Evolutionary conservation across 352 stramenopile genomes (phyloP), one percentile per base, ranked within the genome.

Genomic region (Pythium sp.): DNA sequence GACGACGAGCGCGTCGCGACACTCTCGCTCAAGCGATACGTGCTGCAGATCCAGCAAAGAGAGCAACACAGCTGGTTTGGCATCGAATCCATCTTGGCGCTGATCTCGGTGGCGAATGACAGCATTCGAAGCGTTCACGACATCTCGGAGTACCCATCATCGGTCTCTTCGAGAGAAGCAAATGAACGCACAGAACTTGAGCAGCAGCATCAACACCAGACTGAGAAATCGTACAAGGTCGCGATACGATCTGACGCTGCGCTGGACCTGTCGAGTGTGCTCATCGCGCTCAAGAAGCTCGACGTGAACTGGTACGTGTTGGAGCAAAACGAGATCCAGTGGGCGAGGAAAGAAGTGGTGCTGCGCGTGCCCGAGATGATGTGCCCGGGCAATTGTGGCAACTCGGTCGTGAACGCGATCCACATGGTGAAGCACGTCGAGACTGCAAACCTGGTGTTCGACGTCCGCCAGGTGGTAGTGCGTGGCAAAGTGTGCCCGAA

Each of bases 301-400:
- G 36, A 76, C 5, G n/a, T 89, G 61, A 63, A 73, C 2, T 72
- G 79, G 14, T 47, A 67, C 46, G 54, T 91, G 7, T 55, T 87
- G 15, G 74, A 85, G 34, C 67, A 78, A n/a, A 72, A 65, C 8
- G 66, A 72, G 24, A 73, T 77, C 41, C 28, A 57, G 11, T 93
- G 85, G 85, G 70, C 74, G 14, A 70, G 67, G 41, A 90, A 90
- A 68, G 80, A 93, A 69, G 72, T 93, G 41, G 81, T 90, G 30
- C 60, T 95, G 12, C 68, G 72, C 22, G 80, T 95, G 12, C 70
- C 78, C 30, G 87, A 88, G 24, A 95, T 95, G 82, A 95, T 95
- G 86, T 95, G 87, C 61, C 75, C 82, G 18, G 77, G 74, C 43
- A 93, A 92, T 55, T 95, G 87, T 56, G 87, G 87, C 15, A 77